A percentile compares a stretch with the other conserved stretches of the same genome.
phyloP scores from a whole-genome alignment of 768 basidiomycete genomes.

The Fomitopsis serialis region DNA sequence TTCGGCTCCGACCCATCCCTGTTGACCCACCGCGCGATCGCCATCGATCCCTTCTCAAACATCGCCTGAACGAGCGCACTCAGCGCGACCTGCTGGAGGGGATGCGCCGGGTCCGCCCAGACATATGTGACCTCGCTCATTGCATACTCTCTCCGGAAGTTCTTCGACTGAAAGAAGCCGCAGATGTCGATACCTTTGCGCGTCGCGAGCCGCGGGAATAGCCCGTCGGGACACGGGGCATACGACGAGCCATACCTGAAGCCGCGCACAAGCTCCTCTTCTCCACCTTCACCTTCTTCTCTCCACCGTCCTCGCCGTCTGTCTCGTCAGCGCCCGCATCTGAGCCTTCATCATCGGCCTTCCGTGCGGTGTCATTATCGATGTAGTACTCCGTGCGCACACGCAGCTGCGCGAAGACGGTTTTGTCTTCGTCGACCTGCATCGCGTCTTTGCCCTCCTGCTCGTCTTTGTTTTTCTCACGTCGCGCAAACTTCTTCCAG shows the following conservation, averaged over 20 bases:
- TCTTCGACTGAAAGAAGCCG: constrained; percentile 68
- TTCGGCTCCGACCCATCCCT: constrained; percentile 74
- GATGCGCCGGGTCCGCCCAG: constrained; percentile 65
- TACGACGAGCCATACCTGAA: constrained; percentile 91
- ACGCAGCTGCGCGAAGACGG: constrained; percentile 36
- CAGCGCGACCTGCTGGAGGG: constrained; percentile 75
- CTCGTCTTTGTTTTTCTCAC: constrained; percentile 26
- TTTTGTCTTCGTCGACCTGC: constrained; percentile 35
- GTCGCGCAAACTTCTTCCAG: constrained; percentile 71
- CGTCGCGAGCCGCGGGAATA: constrained; percentile 70
- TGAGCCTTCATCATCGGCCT: constrained; percentile 16
- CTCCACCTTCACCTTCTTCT: constrained; percentile 44
- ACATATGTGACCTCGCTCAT: constrained; percentile 87
- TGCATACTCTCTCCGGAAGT: constrained; percentile 73
- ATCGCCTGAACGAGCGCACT: constrained; percentile 87
- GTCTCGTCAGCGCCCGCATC: constrained; percentile 14
- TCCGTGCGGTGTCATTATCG: constrained; percentile 37
- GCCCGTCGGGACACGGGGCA: constrained; percentile 81
- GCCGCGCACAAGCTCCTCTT: constrained; percentile 73
- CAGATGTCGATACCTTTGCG: constrained; percentile 84
- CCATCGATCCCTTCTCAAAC: constrained; percentile 55
- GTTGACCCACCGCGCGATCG: constrained; percentile 79
- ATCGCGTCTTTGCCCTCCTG: constrained; percentile 15
- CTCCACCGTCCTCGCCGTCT: constrained; percentile 29
- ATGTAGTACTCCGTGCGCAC: constrained; percentile 53